Base-by-base conservation (phyloP, 2,329 filamentous ascomycete genomes). In the Fusarium sp. region DNA sequence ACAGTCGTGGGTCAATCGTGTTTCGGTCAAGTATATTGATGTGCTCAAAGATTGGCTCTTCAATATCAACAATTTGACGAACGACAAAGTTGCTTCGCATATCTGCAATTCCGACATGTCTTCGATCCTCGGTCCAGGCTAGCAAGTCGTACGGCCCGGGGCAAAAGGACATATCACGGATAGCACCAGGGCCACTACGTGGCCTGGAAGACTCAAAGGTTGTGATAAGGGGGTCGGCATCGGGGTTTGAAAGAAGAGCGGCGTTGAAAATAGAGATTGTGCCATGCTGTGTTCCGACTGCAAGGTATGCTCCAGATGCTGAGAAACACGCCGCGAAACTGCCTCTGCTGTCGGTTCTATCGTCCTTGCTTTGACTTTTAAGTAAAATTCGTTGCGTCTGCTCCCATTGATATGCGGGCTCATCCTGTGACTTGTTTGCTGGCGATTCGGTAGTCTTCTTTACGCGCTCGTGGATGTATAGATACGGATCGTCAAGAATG, bases 81-180 rank as follows among this genome's bases (percentile, higher is more conserved):
- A 88, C 85, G 48, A 86, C 83, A 67, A 93, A 90, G 24, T 90
- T 88, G 71, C 84, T 87, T 30, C 92, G 87, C 52, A 93, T 81
- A 78, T 96, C 93, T 7, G 91, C 91, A 41, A 95, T 84, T 40
- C 92, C 93, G 18, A 94, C 84, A 59, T 90, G 86, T 6, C 91
- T 92, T 68, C 92, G 91, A 74, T 97, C 93, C 79, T 99, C 96
- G 11, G 94, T 93, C 94, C 96, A 98, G 9, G 97, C 92, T 42
- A 99, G 83, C 20, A 99, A 87, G 77, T 98, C 95, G 84, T 91
- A 95, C 1, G 94, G 93, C 2, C 92, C 92, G 1, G 95, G 94
- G 7, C 93, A 94, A 77, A 99, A 99, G 2, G 91, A 87, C 92
- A 98, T 97, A 66, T 94, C 93, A 67, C 96, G 88, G 56, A 98